Percentiles rank a stretch among this genome's conserved stretches.
phyloP scores from a whole-genome alignment of 257 asterid genomes.

The Plectranthus barbatus region DNA sequence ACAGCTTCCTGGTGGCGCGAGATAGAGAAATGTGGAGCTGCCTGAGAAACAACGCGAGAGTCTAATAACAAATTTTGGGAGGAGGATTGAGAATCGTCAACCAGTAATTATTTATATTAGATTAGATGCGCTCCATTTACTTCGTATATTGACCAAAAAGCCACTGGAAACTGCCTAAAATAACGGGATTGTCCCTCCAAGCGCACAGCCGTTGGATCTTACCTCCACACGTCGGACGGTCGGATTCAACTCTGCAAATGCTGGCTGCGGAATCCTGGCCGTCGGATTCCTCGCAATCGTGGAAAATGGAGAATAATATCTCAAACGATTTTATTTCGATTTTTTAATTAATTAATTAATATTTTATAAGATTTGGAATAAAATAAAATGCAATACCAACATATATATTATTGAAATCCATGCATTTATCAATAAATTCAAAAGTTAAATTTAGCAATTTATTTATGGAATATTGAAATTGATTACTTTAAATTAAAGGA shows the following conservation, averaged over 20 bases:
- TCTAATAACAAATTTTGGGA: conserved; percentile 10
- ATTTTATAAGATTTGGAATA: too few species aligned
- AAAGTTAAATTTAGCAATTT: too few species aligned
- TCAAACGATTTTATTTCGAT: too few species aligned
- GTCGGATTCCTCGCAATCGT: neutral
- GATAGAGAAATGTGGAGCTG: conserved; percentile 29
- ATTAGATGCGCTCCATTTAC: conserved; percentile 7
- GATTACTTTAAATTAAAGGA: too few species aligned
- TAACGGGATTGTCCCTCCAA: conserved; percentile 21
- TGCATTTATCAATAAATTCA: too few species aligned
- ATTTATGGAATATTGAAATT: too few species aligned
- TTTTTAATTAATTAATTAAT: too few species aligned
- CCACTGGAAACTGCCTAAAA: conserved; percentile 13
- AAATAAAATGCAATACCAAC: too few species aligned
- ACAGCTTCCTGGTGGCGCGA: neutral
- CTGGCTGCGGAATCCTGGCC: neutral
- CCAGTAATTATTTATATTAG: conserved; percentile 26
- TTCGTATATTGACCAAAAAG: conserved; percentile 2
- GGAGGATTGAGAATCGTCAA: conserved; percentile 22
- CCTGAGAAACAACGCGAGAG: conserved; percentile 25
- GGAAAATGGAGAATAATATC: neutral
- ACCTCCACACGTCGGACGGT: neutral
- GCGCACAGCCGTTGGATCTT: conserved; percentile 28
- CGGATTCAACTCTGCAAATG: neutral
- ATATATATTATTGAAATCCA: too few species aligned